Evolutionary conservation across 2,329 filamentous ascomycete species (phyloP).

Genomic region (Aciculosporium take): DNA sequence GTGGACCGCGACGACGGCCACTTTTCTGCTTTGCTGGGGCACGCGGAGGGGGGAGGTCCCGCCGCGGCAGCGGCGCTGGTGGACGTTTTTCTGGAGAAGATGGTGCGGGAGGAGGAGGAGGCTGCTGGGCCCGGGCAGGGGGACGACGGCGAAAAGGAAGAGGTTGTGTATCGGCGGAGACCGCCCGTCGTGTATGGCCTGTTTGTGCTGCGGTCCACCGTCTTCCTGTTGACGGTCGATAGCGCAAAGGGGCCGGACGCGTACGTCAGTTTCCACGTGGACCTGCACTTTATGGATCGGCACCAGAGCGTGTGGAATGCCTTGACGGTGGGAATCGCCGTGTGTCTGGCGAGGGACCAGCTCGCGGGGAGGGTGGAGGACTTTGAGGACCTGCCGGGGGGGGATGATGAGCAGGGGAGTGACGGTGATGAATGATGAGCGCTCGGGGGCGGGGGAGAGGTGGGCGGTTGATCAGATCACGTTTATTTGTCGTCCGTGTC

Average conservation of each 20-base stretch:
- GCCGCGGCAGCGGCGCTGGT: slow-evolving; percentile 4
- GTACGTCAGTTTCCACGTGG: slow-evolving; percentile 29
- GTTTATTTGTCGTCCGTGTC: background rate
- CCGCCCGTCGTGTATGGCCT: slow-evolving; percentile 30
- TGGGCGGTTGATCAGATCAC: background rate
- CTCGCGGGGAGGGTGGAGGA: slow-evolving; percentile 20
- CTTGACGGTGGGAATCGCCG: slow-evolving; percentile 25
- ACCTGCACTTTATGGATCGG: slow-evolving; percentile 23
- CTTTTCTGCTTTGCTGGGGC: slow-evolving; percentile 17
- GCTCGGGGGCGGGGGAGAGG: background rate
- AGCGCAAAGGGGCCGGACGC: slow-evolving; percentile 20
- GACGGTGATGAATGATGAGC: slow-evolving; percentile 23
- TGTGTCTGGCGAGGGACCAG: slow-evolving; percentile 27
- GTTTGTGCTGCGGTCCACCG: slow-evolving; percentile 25
- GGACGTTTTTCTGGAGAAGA: slow-evolving; percentile 5
- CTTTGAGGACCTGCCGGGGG: slow-evolving; percentile 20
- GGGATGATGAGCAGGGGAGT: slow-evolving; percentile 19
- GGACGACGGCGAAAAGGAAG: slow-evolving; percentile 1
- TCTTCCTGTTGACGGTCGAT: slow-evolving; percentile 26
- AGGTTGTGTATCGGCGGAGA: slow-evolving; percentile 13
- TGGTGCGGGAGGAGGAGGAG: background rate
- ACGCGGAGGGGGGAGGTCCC: background rate
- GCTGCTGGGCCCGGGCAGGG: too few species aligned
- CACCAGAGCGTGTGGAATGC: slow-evolving; percentile 31
- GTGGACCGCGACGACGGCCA: slow-evolving; percentile 15